These are phyloP conservation scores for Ottelia alismoides DNA, from an alignment of 106 monocot genomes.

Conservation along the genomic window DNA sequence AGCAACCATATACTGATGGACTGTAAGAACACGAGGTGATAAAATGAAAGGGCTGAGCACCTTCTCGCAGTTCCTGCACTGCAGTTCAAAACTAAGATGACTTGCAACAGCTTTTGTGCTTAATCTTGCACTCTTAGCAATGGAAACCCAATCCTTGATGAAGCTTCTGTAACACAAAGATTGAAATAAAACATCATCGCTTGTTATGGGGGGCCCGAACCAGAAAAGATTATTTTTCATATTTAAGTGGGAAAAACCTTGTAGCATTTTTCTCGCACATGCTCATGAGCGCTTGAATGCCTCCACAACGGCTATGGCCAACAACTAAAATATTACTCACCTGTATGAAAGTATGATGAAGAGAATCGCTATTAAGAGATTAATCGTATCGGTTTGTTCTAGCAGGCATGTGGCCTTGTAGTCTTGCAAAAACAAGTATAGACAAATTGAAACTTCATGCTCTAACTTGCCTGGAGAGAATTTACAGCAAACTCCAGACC, in stretches of 20 bases:
- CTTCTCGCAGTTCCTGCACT: slow-evolving; percentile 89
- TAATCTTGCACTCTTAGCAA: slow-evolving; percentile 74
- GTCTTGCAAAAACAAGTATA: too few relatives aligned
- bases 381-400: too few relatives aligned
- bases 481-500: slow-evolving; percentile 96
- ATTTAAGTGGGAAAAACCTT: slow-evolving; percentile 46
- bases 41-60: slow-evolving; percentile 16
- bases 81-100: slow-evolving; percentile 59
- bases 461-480: slow-evolving; percentile 49
- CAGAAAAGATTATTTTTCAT: too few relatives aligned
- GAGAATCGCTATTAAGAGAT: too few relatives aligned
- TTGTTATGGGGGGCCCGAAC: too few relatives aligned
- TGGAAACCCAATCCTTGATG: slow-evolving; percentile 74
- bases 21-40: too few relatives aligned
- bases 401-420: too few relatives aligned
- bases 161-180: slow-evolving; percentile 67
- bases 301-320: slow-evolving; percentile 96
- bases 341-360: slow-evolving; percentile 37
- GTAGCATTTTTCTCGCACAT: slow-evolving; percentile 34
- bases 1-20: too few relatives aligned
- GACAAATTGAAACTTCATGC: background rate
- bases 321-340: slow-evolving; percentile 76
- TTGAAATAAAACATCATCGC: too few relatives aligned
- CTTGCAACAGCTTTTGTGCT: slow-evolving; percentile 87
- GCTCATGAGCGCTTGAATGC: slow-evolving; percentile 89